These are phyloP conservation scores for Drechslerella coelobrocha DNA, from an alignment of 2,329 filamentous ascomycete species.

Conservation along the genomic window DNA sequence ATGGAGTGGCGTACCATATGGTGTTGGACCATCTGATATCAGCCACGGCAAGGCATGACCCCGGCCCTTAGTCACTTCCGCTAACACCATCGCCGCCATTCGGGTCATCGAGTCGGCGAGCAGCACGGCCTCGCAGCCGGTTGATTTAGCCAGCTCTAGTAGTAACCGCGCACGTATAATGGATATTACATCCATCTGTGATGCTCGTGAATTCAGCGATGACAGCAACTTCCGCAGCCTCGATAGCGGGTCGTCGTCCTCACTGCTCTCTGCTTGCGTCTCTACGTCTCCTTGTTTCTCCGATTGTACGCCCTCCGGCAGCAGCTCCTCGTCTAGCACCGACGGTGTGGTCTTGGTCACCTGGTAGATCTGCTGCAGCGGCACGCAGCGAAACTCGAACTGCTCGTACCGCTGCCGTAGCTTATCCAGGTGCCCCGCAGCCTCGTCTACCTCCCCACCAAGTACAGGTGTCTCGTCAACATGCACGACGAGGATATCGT, in stretches of 20 bases:
- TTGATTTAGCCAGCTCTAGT: slow-evolving; percentile 67
- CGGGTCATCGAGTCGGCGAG: slow-evolving; percentile 87
- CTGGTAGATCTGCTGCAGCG: slow-evolving; percentile 69
- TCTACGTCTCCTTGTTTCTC: slow-evolving; percentile 12
- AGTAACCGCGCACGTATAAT: slow-evolving; percentile 76
- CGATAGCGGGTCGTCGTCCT: slow-evolving; percentile 54
- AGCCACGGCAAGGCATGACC: slow-evolving; percentile 84
- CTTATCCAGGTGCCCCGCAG: slow-evolving; percentile 58
- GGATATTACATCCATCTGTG: slow-evolving; percentile 74
- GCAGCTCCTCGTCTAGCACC: background rate
- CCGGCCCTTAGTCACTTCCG: slow-evolving; percentile 88
- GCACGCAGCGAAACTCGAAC: slow-evolving; percentile 68
- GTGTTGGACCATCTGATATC: slow-evolving; percentile 74
- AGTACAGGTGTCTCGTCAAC: slow-evolving; percentile 59
- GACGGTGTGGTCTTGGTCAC: slow-evolving; percentile 57
- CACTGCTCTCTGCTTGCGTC: no score
- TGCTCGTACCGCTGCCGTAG: slow-evolving; percentile 70
- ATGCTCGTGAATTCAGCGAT: slow-evolving; percentile 74
- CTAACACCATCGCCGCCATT: slow-evolving; percentile 82
- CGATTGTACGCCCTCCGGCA: background rate
- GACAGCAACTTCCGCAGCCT: slow-evolving; percentile 66
- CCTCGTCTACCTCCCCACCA: slow-evolving; percentile 49
- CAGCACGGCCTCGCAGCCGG: slow-evolving; percentile 73
- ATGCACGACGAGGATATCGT: slow-evolving; percentile 70
- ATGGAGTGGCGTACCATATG: slow-evolving; percentile 60